Evolutionary conservation across 257 asterid species (phyloP).

Genomic region (Solanum tarapatanum): DNA sequence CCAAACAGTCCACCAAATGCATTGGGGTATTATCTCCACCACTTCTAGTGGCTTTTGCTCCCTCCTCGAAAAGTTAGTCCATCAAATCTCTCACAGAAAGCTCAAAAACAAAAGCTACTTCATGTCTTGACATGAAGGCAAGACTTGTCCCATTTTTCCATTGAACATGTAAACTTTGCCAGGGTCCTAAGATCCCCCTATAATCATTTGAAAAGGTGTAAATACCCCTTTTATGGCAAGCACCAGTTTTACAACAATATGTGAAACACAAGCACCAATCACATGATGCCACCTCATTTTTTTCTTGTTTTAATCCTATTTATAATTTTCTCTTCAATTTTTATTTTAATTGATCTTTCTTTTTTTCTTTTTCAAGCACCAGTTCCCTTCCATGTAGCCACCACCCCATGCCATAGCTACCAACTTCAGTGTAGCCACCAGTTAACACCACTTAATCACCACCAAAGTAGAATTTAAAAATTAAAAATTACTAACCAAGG

Average conservation of each 20-base stretch:
- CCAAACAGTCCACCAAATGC: neutral
- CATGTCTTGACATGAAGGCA: neutral
- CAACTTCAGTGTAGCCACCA: neutral
- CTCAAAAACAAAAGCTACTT: neutral
- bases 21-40: neutral
- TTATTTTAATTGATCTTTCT: neutral
- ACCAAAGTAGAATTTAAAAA: neutral
- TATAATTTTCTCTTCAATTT: neutral
- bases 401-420: neutral
- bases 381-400: neutral
- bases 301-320: neutral
- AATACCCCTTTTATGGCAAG: neutral
- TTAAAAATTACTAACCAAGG: neutral
- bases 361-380: neutral
- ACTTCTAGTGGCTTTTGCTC: neutral
- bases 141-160: neutral
- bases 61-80: neutral
- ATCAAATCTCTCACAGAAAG: neutral
- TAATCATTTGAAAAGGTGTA: neutral
- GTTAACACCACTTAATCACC: neutral
- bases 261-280: neutral
- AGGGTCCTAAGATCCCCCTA: neutral
- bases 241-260: neutral
- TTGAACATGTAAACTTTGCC: neutral
- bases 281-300: neutral